These are phyloP conservation scores for Scleroderma bovista DNA, from an alignment of 768 basidiomycete genomes.

Conservation along the genomic window DNA sequence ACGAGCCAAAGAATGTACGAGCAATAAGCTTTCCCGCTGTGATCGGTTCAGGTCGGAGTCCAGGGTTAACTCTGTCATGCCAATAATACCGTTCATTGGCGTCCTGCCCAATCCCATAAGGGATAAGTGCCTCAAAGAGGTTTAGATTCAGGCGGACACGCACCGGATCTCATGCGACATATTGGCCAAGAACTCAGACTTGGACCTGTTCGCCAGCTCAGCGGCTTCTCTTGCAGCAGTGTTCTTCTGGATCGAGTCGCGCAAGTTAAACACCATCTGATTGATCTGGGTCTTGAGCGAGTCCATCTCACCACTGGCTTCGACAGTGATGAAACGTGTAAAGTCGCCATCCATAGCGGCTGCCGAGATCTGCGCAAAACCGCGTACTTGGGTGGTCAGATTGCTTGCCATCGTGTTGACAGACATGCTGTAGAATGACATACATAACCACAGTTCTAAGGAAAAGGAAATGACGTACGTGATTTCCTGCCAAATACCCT, in stretches of 20 bases:
- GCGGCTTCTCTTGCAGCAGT: constrained; percentile 96
- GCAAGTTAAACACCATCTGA: constrained; percentile 97
- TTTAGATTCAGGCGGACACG: constrained; percentile 19
- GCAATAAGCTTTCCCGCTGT: constrained; percentile 90
- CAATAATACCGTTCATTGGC: constrained; percentile 99
- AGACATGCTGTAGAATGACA: constrained; percentile 54
- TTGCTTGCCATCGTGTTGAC: constrained; percentile 98
- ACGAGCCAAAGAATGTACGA: constrained; percentile 92
- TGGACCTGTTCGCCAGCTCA: constrained; percentile 94
- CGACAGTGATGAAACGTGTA: constrained; percentile 98
- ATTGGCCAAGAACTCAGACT: constrained; percentile 98
- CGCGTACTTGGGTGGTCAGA: constrained; percentile 96
- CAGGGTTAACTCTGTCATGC: constrained; percentile 98
- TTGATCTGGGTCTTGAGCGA: constrained; percentile 98
- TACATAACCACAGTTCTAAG: background rate
- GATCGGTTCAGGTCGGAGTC: constrained; percentile 93
- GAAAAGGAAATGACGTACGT: constrained; percentile 54
- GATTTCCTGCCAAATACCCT: constrained; percentile 98
- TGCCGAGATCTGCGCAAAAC: constrained; percentile 97
- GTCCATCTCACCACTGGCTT: constrained; percentile 98
- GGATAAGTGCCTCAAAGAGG: constrained; percentile 6
- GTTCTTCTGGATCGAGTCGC: constrained; percentile 98
- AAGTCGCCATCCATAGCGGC: constrained; percentile 99
- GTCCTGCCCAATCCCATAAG: constrained; percentile 51
- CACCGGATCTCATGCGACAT: constrained; percentile 97